phyloP scores from a whole-genome alignment of 2,329 filamentous ascomycete species.

The Neonectria neomacrospora region DNA sequence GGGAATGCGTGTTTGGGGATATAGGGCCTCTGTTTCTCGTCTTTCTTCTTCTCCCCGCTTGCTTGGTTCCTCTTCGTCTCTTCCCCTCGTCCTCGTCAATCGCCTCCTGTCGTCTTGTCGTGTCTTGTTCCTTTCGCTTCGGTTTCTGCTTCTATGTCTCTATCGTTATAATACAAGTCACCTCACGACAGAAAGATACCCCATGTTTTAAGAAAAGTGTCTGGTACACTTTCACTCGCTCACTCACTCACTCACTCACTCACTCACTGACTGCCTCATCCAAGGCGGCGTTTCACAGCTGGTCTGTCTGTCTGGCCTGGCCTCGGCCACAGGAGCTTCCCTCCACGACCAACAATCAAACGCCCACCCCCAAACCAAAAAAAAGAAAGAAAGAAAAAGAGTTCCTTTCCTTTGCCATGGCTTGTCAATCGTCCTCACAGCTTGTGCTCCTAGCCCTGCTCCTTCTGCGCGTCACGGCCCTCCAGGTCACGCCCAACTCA shows the following conservation, averaged over 20 bases:
- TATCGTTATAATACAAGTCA: background rate
- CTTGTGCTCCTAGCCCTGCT: slow-evolving; percentile 14
- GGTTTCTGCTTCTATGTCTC: background rate
- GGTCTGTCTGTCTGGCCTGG: slow-evolving; percentile 30
- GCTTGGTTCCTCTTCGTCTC: background rate
- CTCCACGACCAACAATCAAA: slow-evolving; percentile 15
- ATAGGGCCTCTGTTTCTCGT: background rate
- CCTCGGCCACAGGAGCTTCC: slow-evolving; percentile 9
- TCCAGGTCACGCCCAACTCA: slow-evolving; percentile 65
- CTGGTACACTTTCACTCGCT: slow-evolving; percentile 23
- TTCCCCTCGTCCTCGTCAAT: slow-evolving; percentile 6
- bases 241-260: slow-evolving; percentile 12
- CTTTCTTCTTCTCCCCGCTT: background rate
- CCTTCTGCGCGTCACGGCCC: slow-evolving; percentile 46
- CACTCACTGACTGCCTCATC: slow-evolving; percentile 1
- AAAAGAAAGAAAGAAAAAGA: background rate
- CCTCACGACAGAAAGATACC: background rate
- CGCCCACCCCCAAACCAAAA: background rate
- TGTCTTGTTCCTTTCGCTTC: slow-evolving; percentile 1
- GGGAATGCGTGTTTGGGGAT: background rate
- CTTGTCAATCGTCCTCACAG: slow-evolving; percentile 4
- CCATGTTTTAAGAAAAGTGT: slow-evolving; percentile 30
- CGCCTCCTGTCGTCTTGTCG: background rate
- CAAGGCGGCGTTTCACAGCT: slow-evolving; percentile 33
- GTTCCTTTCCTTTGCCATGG: slow-evolving; percentile 23